A percentile compares a stretch with the other conserved stretches of the same genome.
phyloP scores from a whole-genome alignment of 805 yeast genomes.

The Saturnispora gosingensis region DNA sequence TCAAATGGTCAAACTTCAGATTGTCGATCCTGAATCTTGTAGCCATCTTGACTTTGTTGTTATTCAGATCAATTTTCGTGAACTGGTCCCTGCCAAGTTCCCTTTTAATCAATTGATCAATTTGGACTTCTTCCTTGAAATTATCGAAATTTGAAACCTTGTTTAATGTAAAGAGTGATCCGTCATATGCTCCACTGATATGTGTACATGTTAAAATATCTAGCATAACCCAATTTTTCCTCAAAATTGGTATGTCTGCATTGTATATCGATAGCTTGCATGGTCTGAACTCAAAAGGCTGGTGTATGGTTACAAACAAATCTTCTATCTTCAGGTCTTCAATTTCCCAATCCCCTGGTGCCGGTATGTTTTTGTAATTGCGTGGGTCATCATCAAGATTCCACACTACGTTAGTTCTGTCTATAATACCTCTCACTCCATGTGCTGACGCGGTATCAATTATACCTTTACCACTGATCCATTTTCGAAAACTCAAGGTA shows the following conservation, averaged over 20 bases:
- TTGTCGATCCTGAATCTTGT: constrained; percentile 81
- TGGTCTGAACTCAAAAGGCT: constrained; percentile 74
- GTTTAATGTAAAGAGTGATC: constrained; percentile 86
- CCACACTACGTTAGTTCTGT: constrained; percentile 82
- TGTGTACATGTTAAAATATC: constrained; percentile 79
- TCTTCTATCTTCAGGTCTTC: constrained; percentile 78
- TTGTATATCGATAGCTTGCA: constrained; percentile 82
- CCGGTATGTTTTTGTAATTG: constrained; percentile 60
- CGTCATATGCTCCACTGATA: constrained; percentile 87
- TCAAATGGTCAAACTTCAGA: constrained; percentile 78
- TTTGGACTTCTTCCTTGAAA: constrained; percentile 27
- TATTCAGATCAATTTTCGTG: constrained; percentile 10
- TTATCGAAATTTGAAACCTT: constrained; percentile 55
- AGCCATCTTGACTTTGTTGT: constrained; percentile 34
- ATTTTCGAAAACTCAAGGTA: constrained; percentile 70
- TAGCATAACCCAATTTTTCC: constrained; percentile 90
- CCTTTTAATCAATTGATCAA: constrained; percentile 19
- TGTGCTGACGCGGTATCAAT: constrained; percentile 68
- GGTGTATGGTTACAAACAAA: constrained; percentile 68
- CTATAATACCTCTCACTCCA: constrained; percentile 89
- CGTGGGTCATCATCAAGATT: constrained; percentile 74
- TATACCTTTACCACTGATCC: constrained; percentile 87
- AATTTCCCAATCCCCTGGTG: constrained; percentile 90
- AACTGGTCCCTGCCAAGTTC: constrained; percentile 14
- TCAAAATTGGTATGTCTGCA: constrained; percentile 66